phyloP scores from a whole-genome alignment of 139 green algal genomes.

The Micractinium sp. region DNA sequence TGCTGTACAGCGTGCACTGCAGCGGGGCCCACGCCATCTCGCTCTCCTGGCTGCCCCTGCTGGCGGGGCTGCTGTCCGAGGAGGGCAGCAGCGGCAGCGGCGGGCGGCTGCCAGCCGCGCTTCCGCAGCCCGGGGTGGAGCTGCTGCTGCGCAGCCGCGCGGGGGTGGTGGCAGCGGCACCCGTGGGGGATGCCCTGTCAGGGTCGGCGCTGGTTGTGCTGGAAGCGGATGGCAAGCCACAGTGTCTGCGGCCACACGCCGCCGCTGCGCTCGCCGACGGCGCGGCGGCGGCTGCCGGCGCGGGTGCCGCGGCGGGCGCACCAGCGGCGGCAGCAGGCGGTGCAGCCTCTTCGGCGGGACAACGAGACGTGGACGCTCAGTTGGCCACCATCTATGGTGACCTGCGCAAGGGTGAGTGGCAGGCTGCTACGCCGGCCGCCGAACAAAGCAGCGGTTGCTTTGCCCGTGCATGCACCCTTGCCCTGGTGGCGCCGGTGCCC shows the following conservation, averaged over 20 bases:
- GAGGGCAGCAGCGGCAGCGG: background rate
- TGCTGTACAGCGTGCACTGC: constrained; percentile 32
- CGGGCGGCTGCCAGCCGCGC: constrained; percentile 5
- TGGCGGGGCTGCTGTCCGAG: constrained; percentile 26
- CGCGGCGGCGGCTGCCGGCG: background rate
- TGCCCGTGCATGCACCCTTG: background rate
- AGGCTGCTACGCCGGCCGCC: background rate
- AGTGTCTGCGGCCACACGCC: constrained; percentile 20
- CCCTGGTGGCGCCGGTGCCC: no score
- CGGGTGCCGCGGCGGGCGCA: background rate
- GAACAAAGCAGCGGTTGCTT: no score
- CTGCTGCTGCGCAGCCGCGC: constrained; percentile 1
- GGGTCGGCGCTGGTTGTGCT: constrained; percentile 40
- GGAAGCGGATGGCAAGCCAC: background rate
- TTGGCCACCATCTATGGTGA: constrained; percentile 34
- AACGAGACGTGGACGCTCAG: constrained; percentile 18
- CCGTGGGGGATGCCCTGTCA: constrained; percentile 43
- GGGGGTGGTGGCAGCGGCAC: constrained; percentile 1
- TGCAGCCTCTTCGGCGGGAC: background rate
- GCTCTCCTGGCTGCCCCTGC: constrained; percentile 50
- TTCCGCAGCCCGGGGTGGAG: constrained; percentile 2
- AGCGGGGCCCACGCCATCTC: constrained; percentile 31
- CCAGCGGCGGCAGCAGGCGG: background rate
- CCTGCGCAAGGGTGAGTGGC: constrained; percentile 9
- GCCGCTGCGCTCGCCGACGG: background rate